Percentiles rank a stretch among this genome's conserved stretches.
Evolutionary conservation across 2,329 filamentous ascomycete genomes (phyloP).

Genomic region (Phialophora tarda): DNA sequence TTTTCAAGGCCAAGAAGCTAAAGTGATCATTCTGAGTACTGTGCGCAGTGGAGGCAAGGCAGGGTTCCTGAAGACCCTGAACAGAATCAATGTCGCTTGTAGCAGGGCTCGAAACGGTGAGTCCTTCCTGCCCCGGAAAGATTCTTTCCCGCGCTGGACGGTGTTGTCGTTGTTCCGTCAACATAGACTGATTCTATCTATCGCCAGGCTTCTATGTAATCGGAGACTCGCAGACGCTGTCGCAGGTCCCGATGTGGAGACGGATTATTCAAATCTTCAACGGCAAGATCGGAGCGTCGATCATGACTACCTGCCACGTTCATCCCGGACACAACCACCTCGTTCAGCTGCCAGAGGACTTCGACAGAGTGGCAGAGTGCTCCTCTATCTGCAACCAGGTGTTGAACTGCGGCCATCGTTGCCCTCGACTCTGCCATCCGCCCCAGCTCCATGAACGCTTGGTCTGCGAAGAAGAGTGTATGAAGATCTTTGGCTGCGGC

Average conservation of each 20-base stretch:
- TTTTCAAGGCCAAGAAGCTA: slow-evolving; percentile 48
- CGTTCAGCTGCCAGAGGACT: slow-evolving; percentile 39
- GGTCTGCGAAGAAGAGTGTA: slow-evolving; percentile 35
- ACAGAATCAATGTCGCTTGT: slow-evolving; percentile 46
- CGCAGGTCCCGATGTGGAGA: slow-evolving; percentile 42
- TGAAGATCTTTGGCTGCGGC: slow-evolving; percentile 32
- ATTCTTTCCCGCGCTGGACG: not conserved
- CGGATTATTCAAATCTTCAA: slow-evolving; percentile 39
- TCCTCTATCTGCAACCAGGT: slow-evolving; percentile 33
- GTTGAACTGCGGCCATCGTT: slow-evolving; percentile 41
- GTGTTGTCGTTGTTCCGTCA: not conserved
- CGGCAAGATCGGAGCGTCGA: slow-evolving; percentile 37
- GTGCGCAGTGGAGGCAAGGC: slow-evolving; percentile 43
- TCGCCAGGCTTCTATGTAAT: slow-evolving; percentile 44
- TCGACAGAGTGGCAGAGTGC: slow-evolving; percentile 37
- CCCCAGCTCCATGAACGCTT: slow-evolving; percentile 35
- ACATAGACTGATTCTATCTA: not conserved
- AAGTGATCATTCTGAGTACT: slow-evolving; percentile 43
- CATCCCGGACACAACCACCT: slow-evolving; percentile 34
- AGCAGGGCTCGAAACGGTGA: slow-evolving; percentile 42
- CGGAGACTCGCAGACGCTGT: slow-evolving; percentile 41
- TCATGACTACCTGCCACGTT: slow-evolving; percentile 40
- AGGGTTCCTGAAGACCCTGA: slow-evolving; percentile 44
- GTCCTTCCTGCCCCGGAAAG: slow-evolving; percentile 10
- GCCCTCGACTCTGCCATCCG: slow-evolving; percentile 37